These are phyloP conservation scores for Myxozyma geophila DNA, from an alignment of 805 yeast species.

Conservation along the genomic window DNA sequence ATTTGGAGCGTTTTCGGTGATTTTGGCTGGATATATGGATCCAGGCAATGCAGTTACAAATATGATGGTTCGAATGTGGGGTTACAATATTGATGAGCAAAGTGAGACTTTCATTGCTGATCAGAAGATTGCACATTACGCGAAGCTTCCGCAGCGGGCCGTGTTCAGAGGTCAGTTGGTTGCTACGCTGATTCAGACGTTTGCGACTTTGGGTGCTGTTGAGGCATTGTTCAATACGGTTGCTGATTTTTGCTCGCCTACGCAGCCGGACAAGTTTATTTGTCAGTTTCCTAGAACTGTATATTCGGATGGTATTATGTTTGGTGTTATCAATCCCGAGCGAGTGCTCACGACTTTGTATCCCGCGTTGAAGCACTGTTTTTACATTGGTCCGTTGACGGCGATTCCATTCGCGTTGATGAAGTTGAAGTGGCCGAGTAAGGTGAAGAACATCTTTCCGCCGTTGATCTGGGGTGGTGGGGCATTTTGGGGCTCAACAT, in stretches of 20 bases:
- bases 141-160: conserved; percentile 50
- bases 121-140: conserved; percentile 60
- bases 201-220: conserved; percentile 22
- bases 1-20: conserved; percentile 43
- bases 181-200: conserved; percentile 23
- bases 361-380: conserved; percentile 23
- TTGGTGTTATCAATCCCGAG: conserved; percentile 25
- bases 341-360: conserved; percentile 22
- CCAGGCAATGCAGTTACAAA: conserved; percentile 63
- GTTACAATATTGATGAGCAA: conserved; percentile 65
- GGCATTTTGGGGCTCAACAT: conserved; percentile 23
- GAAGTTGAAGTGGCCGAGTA: conserved; percentile 17
- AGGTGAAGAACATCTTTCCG: conserved; percentile 13
- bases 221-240: conserved; percentile 21
- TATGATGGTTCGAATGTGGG: conserved; percentile 56
- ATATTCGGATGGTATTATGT: conserved; percentile 26
- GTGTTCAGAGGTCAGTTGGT: conserved; percentile 46
- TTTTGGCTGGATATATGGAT: conserved; percentile 28
- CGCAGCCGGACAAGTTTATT: conserved; percentile 18
- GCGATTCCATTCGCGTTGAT: conserved; percentile 21
- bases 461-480: conserved; percentile 13
- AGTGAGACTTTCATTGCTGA: conserved; percentile 65
- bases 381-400: conserved; percentile 18
- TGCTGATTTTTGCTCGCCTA: conserved; percentile 18
- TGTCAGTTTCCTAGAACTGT: conserved; percentile 26